Evolutionary conservation across 345 rosid genomes (phyloP).

Genomic region (Pelargonium nanum): DNA sequence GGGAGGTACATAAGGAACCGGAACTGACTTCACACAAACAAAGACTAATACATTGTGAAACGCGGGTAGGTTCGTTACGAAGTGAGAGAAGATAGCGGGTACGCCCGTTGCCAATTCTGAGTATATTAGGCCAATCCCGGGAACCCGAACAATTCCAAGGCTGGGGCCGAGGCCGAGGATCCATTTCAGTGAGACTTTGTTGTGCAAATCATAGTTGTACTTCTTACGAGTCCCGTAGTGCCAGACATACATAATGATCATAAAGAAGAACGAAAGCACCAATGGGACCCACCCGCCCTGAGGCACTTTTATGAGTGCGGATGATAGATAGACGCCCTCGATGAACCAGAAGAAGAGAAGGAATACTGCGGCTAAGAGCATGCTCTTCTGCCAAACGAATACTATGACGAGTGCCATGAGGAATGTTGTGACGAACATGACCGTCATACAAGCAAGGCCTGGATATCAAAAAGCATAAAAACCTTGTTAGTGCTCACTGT

Average conservation of each 20-base stretch:
- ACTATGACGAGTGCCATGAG: constrained; percentile 83
- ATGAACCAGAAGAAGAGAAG: constrained; percentile 57
- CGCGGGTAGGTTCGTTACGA: constrained; percentile 87
- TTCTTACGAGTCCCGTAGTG: constrained; percentile 85
- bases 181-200: constrained; percentile 90
- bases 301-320: constrained; percentile 66
- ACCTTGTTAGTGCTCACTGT: not conserved
- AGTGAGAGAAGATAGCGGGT: constrained; percentile 92
- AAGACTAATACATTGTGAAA: constrained; percentile 89
- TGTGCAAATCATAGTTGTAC: constrained; percentile 80
- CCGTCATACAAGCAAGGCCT: constrained; percentile 88
- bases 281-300: constrained; percentile 91
- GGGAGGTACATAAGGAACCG: constrained; percentile 73
- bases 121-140: constrained; percentile 88
- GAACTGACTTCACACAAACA: constrained; percentile 92
- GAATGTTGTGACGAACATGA: constrained; percentile 80
- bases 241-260: constrained; percentile 80
- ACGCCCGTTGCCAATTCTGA: constrained; percentile 89
- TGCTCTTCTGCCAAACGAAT: constrained; percentile 60
- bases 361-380: constrained; percentile 43
- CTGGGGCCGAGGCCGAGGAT: constrained; percentile 86
- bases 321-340: constrained; percentile 78
- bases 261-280: constrained; percentile 50
- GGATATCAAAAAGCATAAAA: constrained; percentile 17
- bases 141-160: constrained; percentile 91